phyloP scores from a whole-genome alignment of 768 basidiomycete genomes.

The Kondoa malvinella region DNA sequence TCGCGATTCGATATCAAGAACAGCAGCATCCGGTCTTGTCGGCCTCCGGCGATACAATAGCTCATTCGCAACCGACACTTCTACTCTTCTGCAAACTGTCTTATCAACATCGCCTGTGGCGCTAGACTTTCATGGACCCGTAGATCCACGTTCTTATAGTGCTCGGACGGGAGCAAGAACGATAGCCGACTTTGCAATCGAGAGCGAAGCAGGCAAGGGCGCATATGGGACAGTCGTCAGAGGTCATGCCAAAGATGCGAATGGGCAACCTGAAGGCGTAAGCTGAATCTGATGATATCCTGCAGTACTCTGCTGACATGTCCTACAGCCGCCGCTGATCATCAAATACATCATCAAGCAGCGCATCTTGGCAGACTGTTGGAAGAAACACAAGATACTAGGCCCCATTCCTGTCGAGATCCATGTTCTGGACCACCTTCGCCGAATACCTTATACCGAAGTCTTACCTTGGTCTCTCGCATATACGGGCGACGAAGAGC shows the following conservation, averaged over 20 bases:
- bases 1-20: background rate
- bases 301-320: background rate
- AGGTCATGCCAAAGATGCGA: conserved; percentile 55
- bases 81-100: background rate
- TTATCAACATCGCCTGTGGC: conserved; percentile 13
- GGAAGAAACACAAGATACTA: conserved; percentile 88
- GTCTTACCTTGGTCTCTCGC: conserved; percentile 1
- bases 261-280: conserved; percentile 63
- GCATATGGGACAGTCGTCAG: conserved; percentile 91
- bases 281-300: conserved; percentile 30
- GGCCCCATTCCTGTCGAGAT: conserved; percentile 98
- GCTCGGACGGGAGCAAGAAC: conserved; percentile 45
- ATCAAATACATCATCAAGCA: conserved; percentile 99
- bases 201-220: conserved; percentile 76
- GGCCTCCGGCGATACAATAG: background rate
- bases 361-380: conserved; percentile 94
- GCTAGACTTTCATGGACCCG: conserved; percentile 30
- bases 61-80: background rate
- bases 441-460: conserved; percentile 14
- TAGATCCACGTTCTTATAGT: conserved; percentile 30
- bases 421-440: conserved; percentile 40
- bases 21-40: background rate
- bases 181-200: conserved; percentile 70
- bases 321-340: conserved; percentile 58
- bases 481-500: background rate